Percentiles rank a stretch among this genome's conserved stretches.
phyloP scores from a whole-genome alignment of 306 rosid species.

The Rosa lucieae region DNA sequence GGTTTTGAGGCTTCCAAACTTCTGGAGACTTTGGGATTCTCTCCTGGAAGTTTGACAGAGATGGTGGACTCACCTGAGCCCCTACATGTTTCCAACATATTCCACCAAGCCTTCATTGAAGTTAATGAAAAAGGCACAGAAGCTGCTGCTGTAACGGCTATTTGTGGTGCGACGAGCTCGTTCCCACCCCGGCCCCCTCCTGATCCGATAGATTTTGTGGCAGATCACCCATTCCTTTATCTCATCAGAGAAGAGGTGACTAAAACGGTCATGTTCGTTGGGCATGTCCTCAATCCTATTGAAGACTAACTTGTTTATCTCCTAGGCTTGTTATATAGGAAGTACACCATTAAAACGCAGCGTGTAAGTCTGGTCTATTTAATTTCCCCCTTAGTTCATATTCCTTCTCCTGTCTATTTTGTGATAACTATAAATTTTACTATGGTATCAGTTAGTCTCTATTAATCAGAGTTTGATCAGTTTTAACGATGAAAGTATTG shows the following conservation, averaged over 20 bases:
- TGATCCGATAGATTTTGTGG: background rate
- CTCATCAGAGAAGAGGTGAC: slow-evolving; percentile 1
- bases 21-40: background rate
- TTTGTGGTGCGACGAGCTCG: no score
- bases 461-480: no score
- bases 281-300: background rate
- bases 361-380: no score
- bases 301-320: background rate
- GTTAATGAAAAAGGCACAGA: background rate
- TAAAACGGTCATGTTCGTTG: background rate
- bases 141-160: background rate
- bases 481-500: no score
- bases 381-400: no score
- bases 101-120: background rate
- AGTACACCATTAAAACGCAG: background rate
- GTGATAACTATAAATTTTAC: no score
- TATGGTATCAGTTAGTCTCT: no score
- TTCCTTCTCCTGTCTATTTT: no score
- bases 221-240: slow-evolving; percentile 6
- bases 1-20: background rate
- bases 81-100: background rate
- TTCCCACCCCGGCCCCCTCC: background rate
- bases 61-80: background rate
- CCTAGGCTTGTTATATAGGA: background rate
- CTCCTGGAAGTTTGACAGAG: background rate